phyloP scores from a whole-genome alignment of 2,329 filamentous ascomycete genomes.

The Cladosporium sp. region DNA sequence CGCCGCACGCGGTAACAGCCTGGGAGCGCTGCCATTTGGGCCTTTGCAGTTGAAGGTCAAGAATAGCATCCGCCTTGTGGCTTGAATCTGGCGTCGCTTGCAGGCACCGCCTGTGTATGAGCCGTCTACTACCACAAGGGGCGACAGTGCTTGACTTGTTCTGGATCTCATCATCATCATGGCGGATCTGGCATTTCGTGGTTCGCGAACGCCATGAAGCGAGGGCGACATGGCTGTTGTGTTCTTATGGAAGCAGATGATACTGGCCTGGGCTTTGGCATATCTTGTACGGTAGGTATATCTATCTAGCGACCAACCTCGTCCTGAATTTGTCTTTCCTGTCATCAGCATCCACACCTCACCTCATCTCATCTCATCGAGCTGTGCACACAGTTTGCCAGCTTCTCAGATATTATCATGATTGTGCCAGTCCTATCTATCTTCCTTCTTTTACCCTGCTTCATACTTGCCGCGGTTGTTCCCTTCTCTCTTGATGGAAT shows the following conservation, averaged over 20 bases:
- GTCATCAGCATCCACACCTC: not conserved
- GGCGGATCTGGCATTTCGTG: too few relatives aligned
- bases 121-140: not conserved
- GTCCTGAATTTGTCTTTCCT: not conserved
- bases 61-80: not conserved
- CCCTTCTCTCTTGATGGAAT: slow-evolving; percentile 27
- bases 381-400: not conserved
- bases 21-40: not conserved
- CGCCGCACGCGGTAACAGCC: not conserved
- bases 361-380: too few relatives aligned
- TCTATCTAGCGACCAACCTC: not conserved
- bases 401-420: not conserved
- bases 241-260: too few relatives aligned
- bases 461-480: not conserved
- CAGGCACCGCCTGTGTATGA: not conserved
- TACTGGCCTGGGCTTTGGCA: not conserved
- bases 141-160: not conserved
- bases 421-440: not conserved
- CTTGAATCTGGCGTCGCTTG: not conserved
- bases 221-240: too few relatives aligned
- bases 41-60: not conserved
- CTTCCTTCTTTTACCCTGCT: not conserved
- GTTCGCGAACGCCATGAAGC: too few relatives aligned
- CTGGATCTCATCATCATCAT: not conserved
- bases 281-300: not conserved